Evolutionary conservation across 2,329 filamentous ascomycete genomes (phyloP), one percentile per base, ranked within the genome.

Genomic region (Alternaria dauci): DNA sequence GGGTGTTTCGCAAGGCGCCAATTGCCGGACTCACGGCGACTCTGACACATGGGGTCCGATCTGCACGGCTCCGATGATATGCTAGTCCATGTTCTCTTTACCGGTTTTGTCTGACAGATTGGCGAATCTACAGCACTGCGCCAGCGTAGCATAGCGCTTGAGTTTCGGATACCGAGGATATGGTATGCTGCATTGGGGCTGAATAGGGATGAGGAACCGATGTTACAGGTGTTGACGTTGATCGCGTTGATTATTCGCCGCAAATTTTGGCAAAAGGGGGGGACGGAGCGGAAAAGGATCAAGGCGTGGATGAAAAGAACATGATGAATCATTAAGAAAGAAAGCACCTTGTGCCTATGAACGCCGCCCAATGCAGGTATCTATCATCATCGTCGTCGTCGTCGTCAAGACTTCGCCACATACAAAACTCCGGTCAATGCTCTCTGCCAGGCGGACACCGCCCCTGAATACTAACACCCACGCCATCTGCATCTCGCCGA

Each of bases 341-440:
- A 8, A 38, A 50, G 46, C 46, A 50, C 14, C 7, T 8, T 26
- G 34, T 38, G 30, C 46, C 46, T 18, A 23, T 50, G 16, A 50
- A 50, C 46, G 46, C 46, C 46, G 8, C 46, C 46, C 46, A 50
- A 50, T 50, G 46, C 32, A 50, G 46, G 46, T 50, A 50, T 50
- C 20, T 23, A 23, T 23, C 20, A 23, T 23, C 20, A 23, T 23
- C 46, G 38, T 50, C 30, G 3, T 48, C 46, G 2, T 48, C 46
- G 3, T 48, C 46, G 2, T 48, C 46, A 48, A 36, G 18, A 47
- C n/a, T 20, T 48, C 46, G 28, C 18, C 46, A 25, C 30, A 36
- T 48, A 18, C 30, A 34, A 36, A 48, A 36, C 46, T 48, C 46
- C 46, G 16, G 12, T 34, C 20, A 8, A 48, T 48, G 46, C 30